A percentile compares a stretch with the other conserved stretches of the same genome.
Conservation (phyloP, 106 monocot species). For the Platanthera guangdongensis region DNA sequence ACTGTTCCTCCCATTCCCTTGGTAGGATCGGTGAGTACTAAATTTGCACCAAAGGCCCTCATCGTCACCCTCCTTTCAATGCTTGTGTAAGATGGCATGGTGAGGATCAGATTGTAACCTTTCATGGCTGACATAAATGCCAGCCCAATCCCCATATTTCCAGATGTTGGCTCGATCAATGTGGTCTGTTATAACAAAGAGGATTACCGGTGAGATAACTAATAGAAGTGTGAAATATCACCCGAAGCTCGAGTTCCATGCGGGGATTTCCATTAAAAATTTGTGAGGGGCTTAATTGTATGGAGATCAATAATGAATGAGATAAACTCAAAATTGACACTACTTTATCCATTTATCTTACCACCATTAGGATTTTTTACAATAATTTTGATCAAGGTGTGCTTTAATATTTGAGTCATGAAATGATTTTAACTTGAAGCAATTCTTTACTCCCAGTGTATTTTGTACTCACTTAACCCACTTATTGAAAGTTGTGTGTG, state of each 20-base stretch:
- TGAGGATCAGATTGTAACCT: conserved; percentile 83
- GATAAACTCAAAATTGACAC: background rate
- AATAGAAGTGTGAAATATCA: background rate
- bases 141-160: conserved; percentile 93
- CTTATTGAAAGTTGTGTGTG: too few relatives aligned
- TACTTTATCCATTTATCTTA: background rate
- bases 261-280: background rate
- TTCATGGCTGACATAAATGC: conserved; percentile 77
- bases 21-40: conserved; percentile 84
- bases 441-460: too few relatives aligned
- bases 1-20: conserved; percentile 98
- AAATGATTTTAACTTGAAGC: too few relatives aligned
- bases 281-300: background rate
- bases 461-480: too few relatives aligned
- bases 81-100: conserved; percentile 98
- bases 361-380: background rate
- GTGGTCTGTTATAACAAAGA: conserved; percentile 42
- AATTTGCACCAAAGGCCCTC: conserved; percentile 85
- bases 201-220: background rate
- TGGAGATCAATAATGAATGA: background rate
- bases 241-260: background rate
- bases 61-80: conserved; percentile 84
- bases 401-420: too few relatives aligned
- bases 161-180: conserved; percentile 94
- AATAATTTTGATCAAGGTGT: too few relatives aligned